Evolutionary conservation across 163 green algal species (phyloP).

Genomic region (Smithsoniella earleae): DNA sequence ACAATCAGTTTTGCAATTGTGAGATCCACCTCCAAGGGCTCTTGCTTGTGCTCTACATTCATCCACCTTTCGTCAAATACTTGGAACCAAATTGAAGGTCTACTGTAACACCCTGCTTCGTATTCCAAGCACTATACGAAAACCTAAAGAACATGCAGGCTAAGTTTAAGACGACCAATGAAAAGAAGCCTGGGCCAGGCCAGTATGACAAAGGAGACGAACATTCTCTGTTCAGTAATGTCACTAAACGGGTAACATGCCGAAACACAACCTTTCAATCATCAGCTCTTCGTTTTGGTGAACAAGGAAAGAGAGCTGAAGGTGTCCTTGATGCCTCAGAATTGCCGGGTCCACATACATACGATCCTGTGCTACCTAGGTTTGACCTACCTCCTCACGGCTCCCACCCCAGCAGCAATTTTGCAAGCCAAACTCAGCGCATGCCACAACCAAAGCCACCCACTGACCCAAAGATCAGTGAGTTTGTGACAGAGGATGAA

Average conservation of each 20-base stretch:
- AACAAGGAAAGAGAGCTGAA: not conserved
- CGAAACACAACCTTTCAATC: not conserved
- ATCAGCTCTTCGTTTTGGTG: not conserved
- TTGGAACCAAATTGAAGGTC: not conserved
- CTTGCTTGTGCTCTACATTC: not conserved
- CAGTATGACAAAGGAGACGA: constrained; percentile 5
- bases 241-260: not conserved
- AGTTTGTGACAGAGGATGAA: constrained; percentile 17
- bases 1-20: not conserved
- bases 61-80: not conserved
- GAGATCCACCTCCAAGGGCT: too few relatives aligned
- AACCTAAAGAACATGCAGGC: not conserved
- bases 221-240: not conserved
- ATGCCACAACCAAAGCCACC: constrained; percentile 11
- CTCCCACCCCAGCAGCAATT: not conserved
- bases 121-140: not conserved
- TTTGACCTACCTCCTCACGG: too few relatives aligned
- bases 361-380: too few relatives aligned
- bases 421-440: constrained; percentile 12
- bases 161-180: not conserved
- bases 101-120: not conserved
- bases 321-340: not conserved
- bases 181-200: not conserved
- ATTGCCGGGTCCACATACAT: not conserved
- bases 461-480: constrained; percentile 11